Evolutionary conservation across 2,329 filamentous ascomycete species (phyloP).

Genomic region (Paramyrothecium roridum): DNA sequence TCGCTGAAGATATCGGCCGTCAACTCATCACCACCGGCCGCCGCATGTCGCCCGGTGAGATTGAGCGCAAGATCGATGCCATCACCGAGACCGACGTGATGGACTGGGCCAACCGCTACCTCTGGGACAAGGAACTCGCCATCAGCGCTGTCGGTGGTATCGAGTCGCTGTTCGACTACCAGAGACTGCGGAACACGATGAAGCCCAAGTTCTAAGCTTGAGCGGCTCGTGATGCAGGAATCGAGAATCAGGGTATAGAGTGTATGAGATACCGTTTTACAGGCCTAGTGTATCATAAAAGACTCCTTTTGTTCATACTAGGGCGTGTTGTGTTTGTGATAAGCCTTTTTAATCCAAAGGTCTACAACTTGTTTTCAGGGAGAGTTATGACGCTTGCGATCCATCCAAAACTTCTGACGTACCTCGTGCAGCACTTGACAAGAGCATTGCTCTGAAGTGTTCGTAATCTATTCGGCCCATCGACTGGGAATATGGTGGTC

Average conservation of each 20-base stretch:
- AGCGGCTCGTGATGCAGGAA: constrained; percentile 18
- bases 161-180: constrained; percentile 80
- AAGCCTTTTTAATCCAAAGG: constrained; percentile 1
- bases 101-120: constrained; percentile 89
- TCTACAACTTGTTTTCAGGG: no score
- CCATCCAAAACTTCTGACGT: no score
- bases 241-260: constrained; percentile 47
- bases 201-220: constrained; percentile 66
- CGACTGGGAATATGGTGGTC: no score
- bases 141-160: constrained; percentile 90
- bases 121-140: constrained; percentile 97
- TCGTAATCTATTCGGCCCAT: no score
- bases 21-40: constrained; percentile 97
- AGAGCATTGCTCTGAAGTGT: no score
- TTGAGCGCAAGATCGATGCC: constrained; percentile 83
- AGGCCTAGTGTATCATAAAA: constrained; percentile 54
- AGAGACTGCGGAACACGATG: constrained; percentile 79
- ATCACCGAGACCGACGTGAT: constrained; percentile 97
- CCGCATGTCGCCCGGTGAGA: constrained; percentile 86
- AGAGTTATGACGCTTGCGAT: no score
- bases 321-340: constrained; percentile 26
- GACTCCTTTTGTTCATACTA: constrained; percentile 35
- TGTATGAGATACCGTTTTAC: constrained; percentile 52
- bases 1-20: constrained; percentile 97
- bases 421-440: no score